These are phyloP conservation scores for Scheffersomyces amazonensis DNA, from an alignment of 805 yeast species.

Conservation along the genomic window DNA sequence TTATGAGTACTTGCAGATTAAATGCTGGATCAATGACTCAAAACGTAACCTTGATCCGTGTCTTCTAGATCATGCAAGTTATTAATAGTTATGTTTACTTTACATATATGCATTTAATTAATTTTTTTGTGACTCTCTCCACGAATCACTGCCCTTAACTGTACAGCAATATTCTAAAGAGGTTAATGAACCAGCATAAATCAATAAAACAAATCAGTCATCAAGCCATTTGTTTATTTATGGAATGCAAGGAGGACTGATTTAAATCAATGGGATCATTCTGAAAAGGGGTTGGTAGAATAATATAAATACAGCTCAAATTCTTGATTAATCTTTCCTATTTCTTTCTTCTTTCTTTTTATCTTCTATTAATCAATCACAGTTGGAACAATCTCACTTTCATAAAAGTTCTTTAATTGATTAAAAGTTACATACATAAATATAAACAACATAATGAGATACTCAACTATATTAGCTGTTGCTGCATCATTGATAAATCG, in stretches of 20 bases:
- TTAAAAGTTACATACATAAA: too few relatives aligned
- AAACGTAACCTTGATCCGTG: background rate
- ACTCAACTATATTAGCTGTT: conserved; percentile 13
- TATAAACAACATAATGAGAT: conserved; percentile 14
- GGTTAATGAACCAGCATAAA: background rate
- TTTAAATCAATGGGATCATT: background rate
- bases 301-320: background rate
- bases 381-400: too few relatives aligned
- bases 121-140: too few relatives aligned
- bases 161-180: background rate
- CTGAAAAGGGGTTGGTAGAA: background rate
- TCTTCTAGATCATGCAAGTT: too few relatives aligned
- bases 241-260: conserved; percentile 1
- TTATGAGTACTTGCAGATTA: too few relatives aligned
- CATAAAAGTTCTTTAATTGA: too few relatives aligned
- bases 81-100: too few relatives aligned
- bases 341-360: background rate
- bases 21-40: background rate
- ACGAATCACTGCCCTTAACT: too few relatives aligned
- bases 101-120: too few relatives aligned
- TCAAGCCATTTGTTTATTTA: background rate
- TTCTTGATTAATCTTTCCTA: background rate
- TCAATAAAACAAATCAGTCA: background rate
- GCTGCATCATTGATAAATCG: conserved; percentile 43
- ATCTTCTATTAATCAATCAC: too few relatives aligned